These are phyloP conservation scores for Ophiostoma tasmaniense DNA, from an alignment of 2,329 filamentous ascomycete species.

Conservation along the genomic window DNA sequence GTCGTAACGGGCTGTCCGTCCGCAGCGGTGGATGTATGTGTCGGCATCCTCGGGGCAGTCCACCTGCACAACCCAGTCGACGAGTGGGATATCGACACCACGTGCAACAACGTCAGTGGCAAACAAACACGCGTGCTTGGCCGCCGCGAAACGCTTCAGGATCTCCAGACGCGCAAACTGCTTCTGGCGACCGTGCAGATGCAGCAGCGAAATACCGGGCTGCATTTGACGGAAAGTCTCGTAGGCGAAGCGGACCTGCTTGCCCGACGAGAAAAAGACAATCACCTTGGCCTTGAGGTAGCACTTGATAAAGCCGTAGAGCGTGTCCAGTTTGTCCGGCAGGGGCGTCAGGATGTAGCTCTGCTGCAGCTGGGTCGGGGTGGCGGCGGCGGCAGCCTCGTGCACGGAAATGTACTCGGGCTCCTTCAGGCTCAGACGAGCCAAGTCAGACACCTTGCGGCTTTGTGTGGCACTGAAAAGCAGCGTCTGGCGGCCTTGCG, in stretches of 20 bases:
- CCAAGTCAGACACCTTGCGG: conserved; percentile 85
- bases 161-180: conserved; percentile 83
- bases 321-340: conserved; percentile 78
- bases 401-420: conserved; percentile 95
- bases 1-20: conserved; percentile 88
- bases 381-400: conserved; percentile 69
- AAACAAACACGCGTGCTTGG: conserved; percentile 81
- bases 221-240: conserved; percentile 89
- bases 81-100: conserved; percentile 89
- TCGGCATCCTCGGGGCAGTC: conserved; percentile 95
- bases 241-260: conserved; percentile 93
- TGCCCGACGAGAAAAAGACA: conserved; percentile 89
- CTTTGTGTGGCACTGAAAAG: conserved; percentile 96
- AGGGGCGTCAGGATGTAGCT: conserved; percentile 83
- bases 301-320: conserved; percentile 86
- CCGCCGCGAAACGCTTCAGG: conserved; percentile 69
- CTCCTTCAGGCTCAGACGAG: conserved; percentile 75
- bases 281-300: conserved; percentile 92
- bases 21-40: conserved; percentile 95
- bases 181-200: conserved; percentile 90
- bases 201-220: conserved; percentile 84
- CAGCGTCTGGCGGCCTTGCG: conserved; percentile 76
- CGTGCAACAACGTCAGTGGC: conserved; percentile 92
- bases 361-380: conserved; percentile 76
- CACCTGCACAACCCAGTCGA: conserved; percentile 98